Conservation (phyloP, 1,284 basidiomycete species). For the Ceratorhiza oryzae-sativae region DNA sequence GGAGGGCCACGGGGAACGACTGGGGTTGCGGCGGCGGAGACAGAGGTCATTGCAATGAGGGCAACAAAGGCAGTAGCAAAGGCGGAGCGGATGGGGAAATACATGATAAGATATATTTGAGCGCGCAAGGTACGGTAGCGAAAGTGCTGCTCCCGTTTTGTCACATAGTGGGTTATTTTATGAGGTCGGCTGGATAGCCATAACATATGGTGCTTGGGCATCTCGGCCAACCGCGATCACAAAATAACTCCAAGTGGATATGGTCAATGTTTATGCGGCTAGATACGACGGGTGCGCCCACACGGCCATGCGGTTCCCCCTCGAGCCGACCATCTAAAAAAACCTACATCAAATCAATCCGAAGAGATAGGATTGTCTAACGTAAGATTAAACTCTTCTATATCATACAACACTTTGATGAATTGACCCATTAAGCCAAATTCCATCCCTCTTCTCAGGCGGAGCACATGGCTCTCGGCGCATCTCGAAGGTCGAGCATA, state of each 20-base stretch:
- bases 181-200: too few relatives aligned
- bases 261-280: too few relatives aligned
- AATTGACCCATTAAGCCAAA: background rate
- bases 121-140: too few relatives aligned
- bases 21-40: background rate
- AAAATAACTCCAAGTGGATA: too few relatives aligned
- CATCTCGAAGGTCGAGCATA: background rate
- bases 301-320: background rate
- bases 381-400: background rate
- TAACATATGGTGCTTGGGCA: too few relatives aligned
- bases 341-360: background rate
- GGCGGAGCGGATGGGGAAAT: slow-evolving; percentile 44
- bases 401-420: background rate
- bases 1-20: background rate
- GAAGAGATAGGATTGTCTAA: background rate
- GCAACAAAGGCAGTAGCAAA: slow-evolving; percentile 43
- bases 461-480: background rate
- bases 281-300: background rate
- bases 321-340: background rate
- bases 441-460: background rate
- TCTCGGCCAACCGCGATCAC: too few relatives aligned
- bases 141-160: too few relatives aligned
- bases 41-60: background rate
- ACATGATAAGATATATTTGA: slow-evolving; percentile 25
- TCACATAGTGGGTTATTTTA: too few relatives aligned